phyloP scores from a whole-genome alignment of 225 moss, liverwort and hornwort species.

The Thuidium tamariscinum region DNA sequence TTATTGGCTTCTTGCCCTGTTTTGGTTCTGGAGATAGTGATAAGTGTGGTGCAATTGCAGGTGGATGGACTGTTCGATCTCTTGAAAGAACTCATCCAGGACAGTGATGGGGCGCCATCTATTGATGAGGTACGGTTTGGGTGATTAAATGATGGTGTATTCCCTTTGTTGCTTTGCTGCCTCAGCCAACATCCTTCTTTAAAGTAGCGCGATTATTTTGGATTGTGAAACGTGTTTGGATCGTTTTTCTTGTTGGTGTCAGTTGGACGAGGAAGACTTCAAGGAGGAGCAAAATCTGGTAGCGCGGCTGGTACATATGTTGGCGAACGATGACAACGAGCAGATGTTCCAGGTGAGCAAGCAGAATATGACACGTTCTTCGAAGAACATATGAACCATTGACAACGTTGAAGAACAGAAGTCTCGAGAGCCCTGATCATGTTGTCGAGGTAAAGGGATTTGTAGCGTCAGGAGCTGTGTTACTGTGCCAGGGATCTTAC shows the following conservation, averaged over 20 bases:
- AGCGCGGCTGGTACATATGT: conserved; percentile 93
- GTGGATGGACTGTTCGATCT: conserved; percentile 91
- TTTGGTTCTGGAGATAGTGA: background rate
- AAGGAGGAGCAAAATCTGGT: conserved; percentile 98
- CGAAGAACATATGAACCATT: background rate
- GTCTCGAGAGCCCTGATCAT: background rate
- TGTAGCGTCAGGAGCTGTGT: background rate
- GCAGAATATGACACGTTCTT: background rate
- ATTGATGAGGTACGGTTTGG: conserved; percentile 53
- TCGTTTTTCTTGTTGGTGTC: conserved; percentile 1
- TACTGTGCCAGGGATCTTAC: background rate
- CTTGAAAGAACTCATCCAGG: conserved; percentile 91
- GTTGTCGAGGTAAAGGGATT: background rate
- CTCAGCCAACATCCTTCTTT: background rate
- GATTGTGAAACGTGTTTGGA: background rate
- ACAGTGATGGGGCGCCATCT: conserved; percentile 62
- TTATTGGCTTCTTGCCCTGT: background rate
- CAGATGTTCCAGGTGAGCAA: conserved; percentile 82
- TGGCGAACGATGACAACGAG: conserved; percentile 77
- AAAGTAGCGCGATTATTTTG: background rate
- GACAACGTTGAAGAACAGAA: background rate
- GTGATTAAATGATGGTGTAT: background rate
- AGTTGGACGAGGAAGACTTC: conserved; percentile 97
- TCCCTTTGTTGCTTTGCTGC: background rate
- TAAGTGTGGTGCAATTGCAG: conserved; percentile 23